These are phyloP conservation scores for Phytophthora vignae DNA, from an alignment of 352 stramenopile species.

Conservation along the genomic window DNA sequence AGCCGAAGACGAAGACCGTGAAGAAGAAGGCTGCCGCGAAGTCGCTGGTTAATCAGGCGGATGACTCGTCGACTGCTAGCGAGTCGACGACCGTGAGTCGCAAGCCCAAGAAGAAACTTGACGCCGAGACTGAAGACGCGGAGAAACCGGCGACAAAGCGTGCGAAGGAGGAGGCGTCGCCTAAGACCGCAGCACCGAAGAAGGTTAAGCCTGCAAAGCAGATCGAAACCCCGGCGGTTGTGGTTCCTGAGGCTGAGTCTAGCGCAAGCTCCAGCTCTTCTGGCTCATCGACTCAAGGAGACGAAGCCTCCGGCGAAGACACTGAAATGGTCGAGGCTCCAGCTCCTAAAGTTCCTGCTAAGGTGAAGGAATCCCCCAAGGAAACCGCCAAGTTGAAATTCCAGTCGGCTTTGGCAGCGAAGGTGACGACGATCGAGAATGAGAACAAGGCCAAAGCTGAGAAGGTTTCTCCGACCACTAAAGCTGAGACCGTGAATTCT, in stretches of 20 bases:
- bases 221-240: constrained; percentile 1
- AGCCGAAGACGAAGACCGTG: constrained; percentile 20
- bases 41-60: constrained; percentile 4
- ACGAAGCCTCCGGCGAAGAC: constrained; percentile 34
- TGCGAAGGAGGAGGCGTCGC: constrained; percentile 37
- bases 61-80: constrained; percentile 36
- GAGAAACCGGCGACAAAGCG: constrained; percentile 48
- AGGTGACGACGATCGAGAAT: constrained; percentile 42
- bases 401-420: constrained; percentile 51
- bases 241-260: constrained; percentile 12
- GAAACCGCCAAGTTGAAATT: constrained; percentile 38
- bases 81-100: constrained; percentile 20
- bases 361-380: constrained; percentile 7
- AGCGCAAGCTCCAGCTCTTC: constrained; percentile 23
- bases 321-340: constrained; percentile 33
- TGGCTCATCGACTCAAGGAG: constrained; percentile 18
- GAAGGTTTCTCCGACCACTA: constrained; percentile 16
- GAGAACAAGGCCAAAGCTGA: constrained; percentile 32
- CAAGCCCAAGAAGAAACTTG: constrained; percentile 54
- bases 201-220: constrained; percentile 36
- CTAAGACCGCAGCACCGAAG: constrained; percentile 32
- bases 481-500: constrained; percentile 35
- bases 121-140: constrained; percentile 30
- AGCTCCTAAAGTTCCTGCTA: constrained; percentile 11
- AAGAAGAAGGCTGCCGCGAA: constrained; percentile 36